These are phyloP conservation scores for Fusarium succisae DNA, from an alignment of 2,329 filamentous ascomycete genomes.

Conservation along the genomic window DNA sequence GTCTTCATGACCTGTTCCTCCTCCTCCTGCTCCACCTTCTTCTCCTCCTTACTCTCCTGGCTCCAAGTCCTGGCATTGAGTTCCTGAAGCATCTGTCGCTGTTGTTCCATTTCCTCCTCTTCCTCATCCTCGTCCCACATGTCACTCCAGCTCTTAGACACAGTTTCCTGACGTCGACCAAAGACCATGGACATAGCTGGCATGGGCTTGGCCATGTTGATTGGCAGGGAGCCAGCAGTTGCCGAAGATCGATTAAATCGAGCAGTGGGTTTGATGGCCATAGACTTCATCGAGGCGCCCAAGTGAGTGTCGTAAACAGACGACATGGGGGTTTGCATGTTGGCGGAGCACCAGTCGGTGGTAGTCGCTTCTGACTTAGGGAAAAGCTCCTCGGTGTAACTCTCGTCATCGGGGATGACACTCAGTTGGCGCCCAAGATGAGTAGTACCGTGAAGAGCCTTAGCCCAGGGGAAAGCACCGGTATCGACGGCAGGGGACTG, in stretches of 20 bases:
- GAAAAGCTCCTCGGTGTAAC: constrained; percentile 86
- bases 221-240: constrained; percentile 77
- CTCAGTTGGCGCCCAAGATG: constrained; percentile 85
- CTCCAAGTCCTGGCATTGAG: constrained; percentile 83
- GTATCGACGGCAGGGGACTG: constrained; percentile 84
- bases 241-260: constrained; percentile 59
- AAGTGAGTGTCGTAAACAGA: constrained; percentile 87
- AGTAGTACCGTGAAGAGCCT: constrained; percentile 82
- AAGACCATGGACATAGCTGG: constrained; percentile 83
- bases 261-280: constrained; percentile 61
- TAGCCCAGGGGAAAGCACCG: constrained; percentile 94
- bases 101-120: constrained; percentile 70
- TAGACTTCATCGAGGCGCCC: constrained; percentile 81
- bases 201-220: constrained; percentile 80
- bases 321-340: constrained; percentile 79
- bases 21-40: constrained; percentile 33
- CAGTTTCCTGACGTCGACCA: constrained; percentile 77
- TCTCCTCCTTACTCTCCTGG: constrained; percentile 69
- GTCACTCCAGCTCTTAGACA: constrained; percentile 99
- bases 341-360: constrained; percentile 81
- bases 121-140: constrained; percentile 93
- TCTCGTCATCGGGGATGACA: constrained; percentile 82
- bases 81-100: constrained; percentile 63
- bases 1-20: constrained; percentile 31
- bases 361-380: constrained; percentile 76